A percentile compares a stretch with the other conserved stretches of the same genome.
phyloP scores from a whole-genome alignment of 495 filamentous ascomycete species.

The Aspergillus sparsus region DNA sequence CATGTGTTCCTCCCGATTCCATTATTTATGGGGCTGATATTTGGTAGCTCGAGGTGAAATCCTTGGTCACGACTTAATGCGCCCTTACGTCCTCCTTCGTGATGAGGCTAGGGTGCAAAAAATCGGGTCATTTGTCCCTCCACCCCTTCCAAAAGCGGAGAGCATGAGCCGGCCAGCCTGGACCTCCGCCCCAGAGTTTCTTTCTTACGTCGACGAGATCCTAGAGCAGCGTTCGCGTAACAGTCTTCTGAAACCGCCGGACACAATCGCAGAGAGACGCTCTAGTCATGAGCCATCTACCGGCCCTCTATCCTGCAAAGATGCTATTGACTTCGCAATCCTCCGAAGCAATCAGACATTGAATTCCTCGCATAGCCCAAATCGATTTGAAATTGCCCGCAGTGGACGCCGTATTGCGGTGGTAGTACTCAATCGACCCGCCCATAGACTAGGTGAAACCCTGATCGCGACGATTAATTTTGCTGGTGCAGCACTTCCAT shows the following conservation, averaged over 20 bases:
- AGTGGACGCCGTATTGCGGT: slow-evolving; percentile 83
- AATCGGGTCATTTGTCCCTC: slow-evolving; percentile 25
- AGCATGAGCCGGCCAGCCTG: slow-evolving; percentile 40
- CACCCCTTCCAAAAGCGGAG: slow-evolving; percentile 34
- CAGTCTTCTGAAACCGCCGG: slow-evolving; percentile 58
- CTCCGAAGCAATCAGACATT: slow-evolving; percentile 68
- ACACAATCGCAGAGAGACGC: slow-evolving; percentile 63
- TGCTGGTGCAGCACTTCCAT: slow-evolving; percentile 66
- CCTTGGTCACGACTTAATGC: slow-evolving; percentile 87
- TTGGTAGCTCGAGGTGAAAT: slow-evolving; percentile 60
- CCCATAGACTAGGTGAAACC: slow-evolving; percentile 87
- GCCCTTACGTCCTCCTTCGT: slow-evolving; percentile 85
- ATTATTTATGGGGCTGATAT: background rate
- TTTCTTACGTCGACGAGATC: slow-evolving; percentile 79
- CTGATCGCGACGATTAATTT: slow-evolving; percentile 85
- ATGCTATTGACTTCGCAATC: slow-evolving; percentile 89
- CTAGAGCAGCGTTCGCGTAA: slow-evolving; percentile 59
- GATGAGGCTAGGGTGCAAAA: slow-evolving; percentile 68
- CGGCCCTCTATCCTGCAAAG: slow-evolving; percentile 62
- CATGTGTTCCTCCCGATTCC: background rate
- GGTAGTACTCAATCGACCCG: slow-evolving; percentile 83
- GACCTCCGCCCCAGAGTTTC: slow-evolving; percentile 60
- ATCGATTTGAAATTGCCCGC: slow-evolving; percentile 92
- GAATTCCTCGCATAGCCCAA: slow-evolving; percentile 66
- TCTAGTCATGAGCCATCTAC: slow-evolving; percentile 45